Base-by-base conservation (phyloP, 2,329 filamentous ascomycete species). In the Pestalotiopsis sp. region DNA sequence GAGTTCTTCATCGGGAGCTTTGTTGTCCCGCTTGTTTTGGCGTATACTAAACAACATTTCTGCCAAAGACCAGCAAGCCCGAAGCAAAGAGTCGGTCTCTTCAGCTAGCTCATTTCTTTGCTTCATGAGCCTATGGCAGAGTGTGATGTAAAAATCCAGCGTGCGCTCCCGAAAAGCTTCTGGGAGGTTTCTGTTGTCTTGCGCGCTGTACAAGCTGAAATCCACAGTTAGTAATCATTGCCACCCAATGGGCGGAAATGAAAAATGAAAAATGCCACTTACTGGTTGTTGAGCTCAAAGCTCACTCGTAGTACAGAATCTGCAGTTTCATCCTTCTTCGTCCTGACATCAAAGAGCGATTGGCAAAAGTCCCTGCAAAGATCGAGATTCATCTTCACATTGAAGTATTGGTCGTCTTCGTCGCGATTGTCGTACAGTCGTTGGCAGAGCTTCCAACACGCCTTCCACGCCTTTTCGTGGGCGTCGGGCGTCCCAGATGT, bases 111-210 rank as follows among this genome's bases (percentile, higher is more conserved):
- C 91, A 66, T 89, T 92, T 68, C 93, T 89, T 79, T 97, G 94
- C 79, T 97, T 98, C 94, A 98, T 98, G n/a, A 98, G 82, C 52
- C 95, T 90, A 79, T 98, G 95, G 76, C 95, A 98, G 2, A 98
- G 80, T 0, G 95, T 97, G 73, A 97, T 92, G 76, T 98, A 98
- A 75, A 98, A 98, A 75, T 98, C 95, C 68, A 98, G 80, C 0
- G 95, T 98, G 69, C 95, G 87, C 79, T 98, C 95, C 65, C 92
- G 89, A 77, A 98, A 98, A 0, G 92, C 90, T 75, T 97, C 93
- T 0, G 95, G 95, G 3, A 98, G 84, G 67, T 88, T 91, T 39
- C 92, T 89, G 77, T 81, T 84, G 72, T 97, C 94, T 75, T 97
- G 94, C 1, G 94, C 95, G 76, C 95, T 97, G 82, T 95, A 98